Base-by-base conservation (phyloP, 192 early-diverging fungal species). In the Phycomyces nitens region DNA sequence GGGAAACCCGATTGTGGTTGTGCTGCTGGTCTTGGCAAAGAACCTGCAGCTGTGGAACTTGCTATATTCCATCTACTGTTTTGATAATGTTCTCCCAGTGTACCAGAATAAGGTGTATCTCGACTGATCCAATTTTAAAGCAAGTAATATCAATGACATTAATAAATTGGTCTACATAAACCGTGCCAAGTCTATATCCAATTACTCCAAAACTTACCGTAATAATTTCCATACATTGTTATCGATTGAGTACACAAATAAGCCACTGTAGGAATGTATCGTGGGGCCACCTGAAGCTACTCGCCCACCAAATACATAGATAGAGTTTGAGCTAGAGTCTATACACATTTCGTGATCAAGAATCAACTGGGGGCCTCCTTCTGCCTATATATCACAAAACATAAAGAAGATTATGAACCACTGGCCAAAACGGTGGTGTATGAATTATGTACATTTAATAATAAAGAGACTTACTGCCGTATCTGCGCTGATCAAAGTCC, bases 271-370 rank as follows among this genome's bases (percentile, higher is more conserved):
- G 9, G 81, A 76, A 22, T 81, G 86, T 39, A 86, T 82, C 55
- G 78, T 78, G 22, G 79, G 58, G 60, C 93, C 92, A 21, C 80
- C 79, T 50, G 75, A 69, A 47, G 90, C 79, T 0, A 83, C 81
- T 24, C 90, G 79, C 50, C 96, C 96, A 43, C 96, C 96, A 80
- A 96, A 99, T 15, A 96, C 79, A 76, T 94, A 99, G 0, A 98
- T 69, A 12, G 81, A 82, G 38, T 81, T 76, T n/a, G 76, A 76
- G 5, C 78, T 62, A 14, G 82, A 64, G 57, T 99, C 96, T 40
- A 96, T 72, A 60, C 87, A 86, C 95, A 99, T 95, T 80, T 99
- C 93, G 68, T 95, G 85, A 71, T 97, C 93, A 60, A 89, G 95
- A 39, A 96, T 85, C 18, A 97, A 80, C 49, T 85, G 82, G 10